These are phyloP conservation scores for Penicillium sp. DNA, from an alignment of 2,329 filamentous ascomycete genomes.

Conservation along the genomic window DNA sequence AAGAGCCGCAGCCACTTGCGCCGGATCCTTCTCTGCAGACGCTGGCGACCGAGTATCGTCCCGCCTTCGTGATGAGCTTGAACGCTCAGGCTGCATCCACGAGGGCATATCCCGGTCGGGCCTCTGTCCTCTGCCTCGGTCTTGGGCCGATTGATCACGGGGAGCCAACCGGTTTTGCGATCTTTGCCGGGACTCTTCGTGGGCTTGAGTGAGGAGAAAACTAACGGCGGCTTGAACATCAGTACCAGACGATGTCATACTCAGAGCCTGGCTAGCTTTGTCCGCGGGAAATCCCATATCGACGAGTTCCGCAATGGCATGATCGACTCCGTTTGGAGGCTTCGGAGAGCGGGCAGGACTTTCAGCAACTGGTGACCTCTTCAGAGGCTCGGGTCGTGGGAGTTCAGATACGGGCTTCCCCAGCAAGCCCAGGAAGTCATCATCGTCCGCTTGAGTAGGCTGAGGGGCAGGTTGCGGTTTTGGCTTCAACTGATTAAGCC, in stretches of 20 bases:
- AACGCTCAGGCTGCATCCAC: slow-evolving; percentile 65
- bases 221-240: slow-evolving; percentile 88
- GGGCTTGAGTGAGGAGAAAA: slow-evolving; percentile 89
- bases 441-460: slow-evolving; percentile 56
- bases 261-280: slow-evolving; percentile 78
- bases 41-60: slow-evolving; percentile 44
- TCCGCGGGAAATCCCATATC: slow-evolving; percentile 94
- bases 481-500: slow-evolving; percentile 68
- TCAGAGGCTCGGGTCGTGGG: slow-evolving; percentile 38
- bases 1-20: slow-evolving; percentile 80
- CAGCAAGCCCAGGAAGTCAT: slow-evolving; percentile 66
- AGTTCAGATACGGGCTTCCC: slow-evolving; percentile 63
- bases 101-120: slow-evolving; percentile 52
- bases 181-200: slow-evolving; percentile 79
- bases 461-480: slow-evolving; percentile 53
- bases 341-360: slow-evolving; percentile 28
- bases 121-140: slow-evolving; percentile 31
- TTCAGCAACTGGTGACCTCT: slow-evolving; percentile 21
- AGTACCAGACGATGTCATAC: slow-evolving; percentile 76
- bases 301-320: slow-evolving; percentile 82
- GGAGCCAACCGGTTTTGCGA: slow-evolving; percentile 42
- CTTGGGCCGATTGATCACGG: slow-evolving; percentile 29
- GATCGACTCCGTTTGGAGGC: slow-evolving; percentile 65
- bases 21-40: slow-evolving; percentile 70
- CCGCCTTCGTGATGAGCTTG: slow-evolving; percentile 29